Evolutionary conservation across 2,329 filamentous ascomycete species (phyloP), one percentile per base, ranked within the genome.

Genomic region (Neobulgaria alba): DNA sequence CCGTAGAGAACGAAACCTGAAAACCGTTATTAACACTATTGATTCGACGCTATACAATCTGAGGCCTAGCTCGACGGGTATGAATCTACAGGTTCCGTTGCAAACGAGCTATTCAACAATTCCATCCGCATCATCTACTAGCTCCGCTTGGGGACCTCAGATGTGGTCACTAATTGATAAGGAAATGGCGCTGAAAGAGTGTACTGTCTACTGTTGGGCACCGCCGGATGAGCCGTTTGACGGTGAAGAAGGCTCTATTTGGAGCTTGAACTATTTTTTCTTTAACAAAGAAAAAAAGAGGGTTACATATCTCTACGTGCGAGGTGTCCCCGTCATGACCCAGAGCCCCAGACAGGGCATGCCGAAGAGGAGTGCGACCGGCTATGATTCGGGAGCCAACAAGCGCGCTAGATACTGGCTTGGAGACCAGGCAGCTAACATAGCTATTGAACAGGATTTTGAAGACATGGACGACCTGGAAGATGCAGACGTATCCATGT

Each of bases 201-300:
- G 92, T 65, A 82, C 81, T 41, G 79, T 90, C 47, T 96, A 95
- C 62, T 84, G 82, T 41, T 98, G 94, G 65, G 77, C 83, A 38
- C 92, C 92, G 0, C 82, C 87, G 30, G 85, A 89, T 46, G 89
- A 95, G 57, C 87, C 88, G 0, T 95, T 93, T 55, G 83, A 89
- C 54, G 88, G 88, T 48, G 89, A 94, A 47, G 34, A 95, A 57
- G 85, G 86, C 47, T 83, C 89, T 8, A 89, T 98, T 48, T 98
- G 90, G 90, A 88, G 85, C 36, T 73, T 89, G 48, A 89, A 96
- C 62, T 95, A 94, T 64, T 95, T 98, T 68, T 94, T 96, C 63
- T 96, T 95, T 73, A 95, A 94, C 69, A 90, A 90, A 57, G 71
- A 80, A 18, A 75, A 82, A 58, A 96, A 96, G 68, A 79, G 92